Percentiles rank a stretch among this genome's conserved stretches.
These are phyloP conservation scores for Neckera pumila DNA, from an alignment of 225 moss, liverwort and hornwort species.

Conservation along the genomic window DNA sequence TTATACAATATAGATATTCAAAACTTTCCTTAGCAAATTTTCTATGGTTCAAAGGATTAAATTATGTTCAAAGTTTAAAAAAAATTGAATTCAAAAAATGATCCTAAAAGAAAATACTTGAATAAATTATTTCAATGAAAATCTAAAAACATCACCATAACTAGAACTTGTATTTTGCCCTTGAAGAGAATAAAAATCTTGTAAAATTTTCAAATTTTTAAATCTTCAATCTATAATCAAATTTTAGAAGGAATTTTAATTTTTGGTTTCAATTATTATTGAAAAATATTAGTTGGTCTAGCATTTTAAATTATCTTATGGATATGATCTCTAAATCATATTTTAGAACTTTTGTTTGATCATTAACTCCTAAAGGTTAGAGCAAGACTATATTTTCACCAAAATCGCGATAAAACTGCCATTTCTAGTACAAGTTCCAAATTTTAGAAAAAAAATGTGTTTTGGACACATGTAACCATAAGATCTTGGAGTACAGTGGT, in stretches of 20 bases:
- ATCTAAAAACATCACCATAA: not conserved
- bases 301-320: too few species aligned
- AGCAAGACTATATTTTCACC: too few species aligned
- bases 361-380: too few species aligned
- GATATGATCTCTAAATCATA: not conserved
- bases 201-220: not conserved
- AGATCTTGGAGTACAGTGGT: too few species aligned
- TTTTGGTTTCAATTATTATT: not conserved
- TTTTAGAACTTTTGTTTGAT: too few species aligned
- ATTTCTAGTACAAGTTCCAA: too few species aligned
- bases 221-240: not conserved
- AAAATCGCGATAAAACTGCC: too few species aligned
- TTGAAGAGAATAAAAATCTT: not conserved
- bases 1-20: too few species aligned
- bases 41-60: too few species aligned
- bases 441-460: too few species aligned
- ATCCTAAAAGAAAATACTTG: not conserved
- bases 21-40: too few species aligned
- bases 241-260: not conserved
- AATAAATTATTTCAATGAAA: not conserved
- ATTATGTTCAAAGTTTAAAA: not conserved
- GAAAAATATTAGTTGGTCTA: not conserved
- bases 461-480: too few species aligned
- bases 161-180: not conserved
- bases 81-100: not conserved